Evolutionary conservation across 306 rosid genomes (phyloP).

Genomic region (Medicago lupulina): DNA sequence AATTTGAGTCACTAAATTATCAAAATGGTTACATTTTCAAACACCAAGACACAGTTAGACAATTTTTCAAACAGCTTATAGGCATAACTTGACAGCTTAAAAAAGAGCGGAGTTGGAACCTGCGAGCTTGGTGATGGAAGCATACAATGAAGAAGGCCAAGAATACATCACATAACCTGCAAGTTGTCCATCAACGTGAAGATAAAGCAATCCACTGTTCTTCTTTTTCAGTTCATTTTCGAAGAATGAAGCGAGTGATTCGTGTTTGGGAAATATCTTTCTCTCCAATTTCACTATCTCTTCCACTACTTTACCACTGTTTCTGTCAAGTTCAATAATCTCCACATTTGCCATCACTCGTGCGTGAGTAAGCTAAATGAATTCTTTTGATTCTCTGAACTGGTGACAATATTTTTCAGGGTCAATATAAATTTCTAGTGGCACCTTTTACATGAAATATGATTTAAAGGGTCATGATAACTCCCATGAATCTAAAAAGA

Average conservation of each 20-base stretch:
- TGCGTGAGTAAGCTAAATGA: neutral
- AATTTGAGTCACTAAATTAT: neutral
- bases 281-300: conserved; percentile 80
- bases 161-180: conserved; percentile 84
- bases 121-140: conserved; percentile 87
- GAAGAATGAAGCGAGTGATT: conserved; percentile 78
- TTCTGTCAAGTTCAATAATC: conserved; percentile 61
- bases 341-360: conserved; percentile 49
- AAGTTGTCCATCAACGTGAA: conserved; percentile 57
- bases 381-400: neutral
- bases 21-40: neutral
- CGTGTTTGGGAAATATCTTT: conserved; percentile 83
- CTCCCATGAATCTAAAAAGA: too few species aligned
- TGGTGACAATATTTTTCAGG: neutral
- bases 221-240: conserved; percentile 71
- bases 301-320: conserved; percentile 57
- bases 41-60: neutral
- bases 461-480: too few species aligned
- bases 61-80: conserved; percentile 59
- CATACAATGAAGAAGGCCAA: conserved; percentile 84
- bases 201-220: conserved; percentile 75
- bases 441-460: too few species aligned
- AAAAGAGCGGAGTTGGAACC: conserved; percentile 48
- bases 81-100: neutral
- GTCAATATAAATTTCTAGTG: too few species aligned